Conservation (phyloP, 2,329 filamentous ascomycete species). For the Botrytis galanthina region DNA sequence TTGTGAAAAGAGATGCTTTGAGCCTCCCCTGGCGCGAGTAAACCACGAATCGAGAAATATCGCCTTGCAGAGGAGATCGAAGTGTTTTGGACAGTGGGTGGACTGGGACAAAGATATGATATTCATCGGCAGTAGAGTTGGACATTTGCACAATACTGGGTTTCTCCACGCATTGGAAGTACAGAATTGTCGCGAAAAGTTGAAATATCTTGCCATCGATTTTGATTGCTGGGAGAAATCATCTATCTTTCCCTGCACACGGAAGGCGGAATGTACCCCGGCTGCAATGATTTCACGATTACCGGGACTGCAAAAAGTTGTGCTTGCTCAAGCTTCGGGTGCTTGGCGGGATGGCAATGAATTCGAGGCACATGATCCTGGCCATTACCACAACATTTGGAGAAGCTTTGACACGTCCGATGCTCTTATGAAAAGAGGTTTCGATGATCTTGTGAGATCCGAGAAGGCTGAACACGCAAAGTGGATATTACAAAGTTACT, state of each 20-base stretch:
- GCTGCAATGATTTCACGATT: slow-evolving; percentile 2
- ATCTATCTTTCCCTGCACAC: neutral
- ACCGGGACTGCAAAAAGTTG: neutral
- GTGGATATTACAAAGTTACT: neutral
- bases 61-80: neutral
- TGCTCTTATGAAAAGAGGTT: neutral
- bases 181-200: neutral
- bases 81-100: neutral
- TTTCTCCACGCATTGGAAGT: slow-evolving; percentile 17
- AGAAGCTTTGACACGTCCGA: neutral
- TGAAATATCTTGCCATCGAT: slow-evolving; percentile 1
- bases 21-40: neutral
- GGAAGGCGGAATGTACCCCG: neutral
- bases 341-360: slow-evolving; percentile 8
- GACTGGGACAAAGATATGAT: slow-evolving; percentile 14
- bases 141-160: slow-evolving; percentile 18
- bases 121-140: slow-evolving; percentile 13
- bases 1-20: neutral
- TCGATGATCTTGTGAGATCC: neutral
- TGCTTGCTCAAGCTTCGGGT: neutral
- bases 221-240: neutral
- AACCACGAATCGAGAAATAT: neutral
- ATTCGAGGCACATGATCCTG: neutral
- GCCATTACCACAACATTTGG: neutral
- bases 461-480: neutral